Percentiles rank a stretch among this genome's conserved stretches.
phyloP scores from a whole-genome alignment of 1,284 basidiomycete genomes.

The Erythrobasidium hasegawianum region DNA sequence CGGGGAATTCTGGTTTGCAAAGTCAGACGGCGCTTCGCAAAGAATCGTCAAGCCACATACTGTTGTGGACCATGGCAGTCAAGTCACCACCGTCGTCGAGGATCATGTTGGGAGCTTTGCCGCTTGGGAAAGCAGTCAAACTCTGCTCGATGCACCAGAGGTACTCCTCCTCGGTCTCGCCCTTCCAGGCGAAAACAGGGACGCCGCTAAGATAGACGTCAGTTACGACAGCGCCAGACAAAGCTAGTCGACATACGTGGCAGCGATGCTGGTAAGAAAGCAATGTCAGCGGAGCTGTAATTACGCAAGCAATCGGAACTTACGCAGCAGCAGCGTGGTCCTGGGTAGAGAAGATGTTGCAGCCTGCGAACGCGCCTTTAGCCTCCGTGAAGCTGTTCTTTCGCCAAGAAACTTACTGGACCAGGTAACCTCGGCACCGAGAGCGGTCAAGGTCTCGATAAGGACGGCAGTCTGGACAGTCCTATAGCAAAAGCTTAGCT shows the following conservation, averaged over 20 bases:
- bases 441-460: slow-evolving; percentile 89
- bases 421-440: slow-evolving; percentile 98
- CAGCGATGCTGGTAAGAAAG: slow-evolving; percentile 21
- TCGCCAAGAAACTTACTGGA: slow-evolving; percentile 59
- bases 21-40: not conserved
- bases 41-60: slow-evolving; percentile 11
- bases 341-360: slow-evolving; percentile 96
- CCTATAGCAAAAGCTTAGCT: slow-evolving; percentile 53
- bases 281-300: not conserved
- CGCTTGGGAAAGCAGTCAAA: slow-evolving; percentile 63
- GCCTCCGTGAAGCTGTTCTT: too few species aligned
- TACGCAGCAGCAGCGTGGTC: slow-evolving; percentile 97
- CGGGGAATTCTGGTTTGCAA: slow-evolving; percentile 63
- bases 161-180: slow-evolving; percentile 99
- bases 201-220: slow-evolving; percentile 58
- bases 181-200: slow-evolving; percentile 99
- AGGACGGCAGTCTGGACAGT: slow-evolving; percentile 89
- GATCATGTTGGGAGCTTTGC: slow-evolving; percentile 94
- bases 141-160: slow-evolving; percentile 96
- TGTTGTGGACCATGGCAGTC: slow-evolving; percentile 90
- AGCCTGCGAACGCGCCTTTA: slow-evolving; percentile 9
- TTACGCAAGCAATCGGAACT: slow-evolving; percentile 46
- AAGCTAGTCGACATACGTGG: slow-evolving; percentile 12
- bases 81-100: slow-evolving; percentile 98
- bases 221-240: not conserved